Conservation (phyloP, 2,329 filamentous ascomycete species). For the Thielaviopsis ethacetica region DNA sequence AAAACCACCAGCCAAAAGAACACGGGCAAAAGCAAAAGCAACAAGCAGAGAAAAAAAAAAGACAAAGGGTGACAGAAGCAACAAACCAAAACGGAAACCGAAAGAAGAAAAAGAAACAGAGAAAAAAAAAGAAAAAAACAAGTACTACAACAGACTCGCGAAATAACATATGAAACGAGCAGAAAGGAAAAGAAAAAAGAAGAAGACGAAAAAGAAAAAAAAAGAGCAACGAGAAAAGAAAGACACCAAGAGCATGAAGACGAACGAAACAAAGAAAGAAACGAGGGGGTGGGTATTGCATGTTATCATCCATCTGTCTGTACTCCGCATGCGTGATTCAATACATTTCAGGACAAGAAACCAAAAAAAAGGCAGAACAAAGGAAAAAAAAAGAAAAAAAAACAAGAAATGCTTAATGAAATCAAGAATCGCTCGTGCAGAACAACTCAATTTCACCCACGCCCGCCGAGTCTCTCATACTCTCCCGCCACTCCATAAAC, state of each 20-base stretch:
- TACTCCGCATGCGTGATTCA: no score
- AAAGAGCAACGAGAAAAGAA: conserved; percentile 3
- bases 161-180: no score
- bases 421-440: conserved; percentile 41
- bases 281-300: no score
- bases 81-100: no score
- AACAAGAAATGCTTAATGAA: background rate
- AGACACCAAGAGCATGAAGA: conserved; percentile 5
- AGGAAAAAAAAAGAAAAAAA: background rate
- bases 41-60: background rate
- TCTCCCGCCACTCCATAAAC: conserved; percentile 83
- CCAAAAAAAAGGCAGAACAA: conserved; percentile 2
- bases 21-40: no score
- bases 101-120: no score
- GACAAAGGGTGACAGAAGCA: no score
- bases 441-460: conserved; percentile 84
- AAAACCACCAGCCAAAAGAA: conserved; percentile 2
- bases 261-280: conserved; percentile 15
- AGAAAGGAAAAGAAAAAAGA: background rate
- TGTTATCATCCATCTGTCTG: no score
- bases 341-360: background rate
- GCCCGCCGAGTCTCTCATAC: conserved; percentile 37
- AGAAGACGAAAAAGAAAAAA: conserved; percentile 15
- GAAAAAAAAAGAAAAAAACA: no score
- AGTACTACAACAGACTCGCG: no score